Conservation (phyloP, 2,329 filamentous ascomycete species). For the Hypoxylon sp. region DNA sequence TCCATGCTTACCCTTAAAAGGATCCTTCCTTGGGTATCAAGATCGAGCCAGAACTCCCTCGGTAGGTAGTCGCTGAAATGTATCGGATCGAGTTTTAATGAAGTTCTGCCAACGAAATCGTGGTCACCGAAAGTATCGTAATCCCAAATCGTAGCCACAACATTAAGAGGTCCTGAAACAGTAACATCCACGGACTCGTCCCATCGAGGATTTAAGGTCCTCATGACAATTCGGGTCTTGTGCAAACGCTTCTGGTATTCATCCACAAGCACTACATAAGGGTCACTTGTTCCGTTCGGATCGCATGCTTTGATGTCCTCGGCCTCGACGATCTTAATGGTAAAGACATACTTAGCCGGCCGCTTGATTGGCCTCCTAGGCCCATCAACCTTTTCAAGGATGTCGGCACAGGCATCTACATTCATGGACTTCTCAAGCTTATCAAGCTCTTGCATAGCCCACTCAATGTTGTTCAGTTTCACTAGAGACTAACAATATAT, state of each 20-base stretch:
- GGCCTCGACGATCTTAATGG: constrained; percentile 97
- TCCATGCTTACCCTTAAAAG: constrained; percentile 97
- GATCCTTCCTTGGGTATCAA: constrained; percentile 93
- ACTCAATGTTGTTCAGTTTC: constrained; percentile 98
- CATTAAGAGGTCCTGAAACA: constrained; percentile 89
- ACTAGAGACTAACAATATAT: constrained; percentile 80
- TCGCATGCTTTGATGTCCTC: constrained; percentile 99
- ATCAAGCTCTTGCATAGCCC: constrained; percentile 91
- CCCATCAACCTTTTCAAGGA: constrained; percentile 81
- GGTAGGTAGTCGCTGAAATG: constrained; percentile 97
- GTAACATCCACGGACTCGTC: constrained; percentile 98
- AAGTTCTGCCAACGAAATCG: constrained; percentile 97
- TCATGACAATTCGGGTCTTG: constrained; percentile 93
- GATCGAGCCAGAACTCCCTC: constrained; percentile 95
- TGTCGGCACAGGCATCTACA: constrained; percentile 87
- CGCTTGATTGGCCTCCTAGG: constrained; percentile 74
- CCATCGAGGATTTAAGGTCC: constrained; percentile 93
- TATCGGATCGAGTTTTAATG: constrained; percentile 95
- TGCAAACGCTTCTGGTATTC: constrained; percentile 97
- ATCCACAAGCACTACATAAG: constrained; percentile 95
- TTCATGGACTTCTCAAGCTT: constrained; percentile 91
- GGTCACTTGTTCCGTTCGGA: constrained; percentile 92
- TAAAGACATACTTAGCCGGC: constrained; percentile 93
- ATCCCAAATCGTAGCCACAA: constrained; percentile 98
- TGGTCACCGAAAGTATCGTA: constrained; percentile 98